Conservation (phyloP, 2,329 filamentous ascomycete species). For the Ophiocordyceps camponoti-floridani region DNA sequence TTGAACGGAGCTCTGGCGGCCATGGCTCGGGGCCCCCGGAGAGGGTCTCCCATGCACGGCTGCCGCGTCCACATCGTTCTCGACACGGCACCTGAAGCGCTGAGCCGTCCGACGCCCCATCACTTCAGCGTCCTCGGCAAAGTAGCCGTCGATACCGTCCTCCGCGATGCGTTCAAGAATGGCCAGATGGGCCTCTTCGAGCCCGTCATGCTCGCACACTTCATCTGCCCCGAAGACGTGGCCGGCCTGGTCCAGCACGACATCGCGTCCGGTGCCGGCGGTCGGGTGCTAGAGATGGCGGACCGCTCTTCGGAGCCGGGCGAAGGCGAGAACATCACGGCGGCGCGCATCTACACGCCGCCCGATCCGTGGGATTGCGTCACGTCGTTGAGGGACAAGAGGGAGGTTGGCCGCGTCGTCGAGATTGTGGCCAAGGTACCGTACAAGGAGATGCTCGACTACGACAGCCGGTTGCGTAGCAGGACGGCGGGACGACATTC, state of each 20-base stretch:
- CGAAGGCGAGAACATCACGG: constrained; percentile 37
- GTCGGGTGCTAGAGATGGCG: constrained; percentile 57
- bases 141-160: constrained; percentile 47
- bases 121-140: constrained; percentile 47
- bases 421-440: constrained; percentile 76
- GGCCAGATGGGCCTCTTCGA: constrained; percentile 57
- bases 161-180: constrained; percentile 41
- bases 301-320: constrained; percentile 22
- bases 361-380: constrained; percentile 60
- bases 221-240: constrained; percentile 66
- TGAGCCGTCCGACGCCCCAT: constrained; percentile 43
- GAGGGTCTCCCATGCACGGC: constrained; percentile 63
- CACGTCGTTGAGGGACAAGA: constrained; percentile 35
- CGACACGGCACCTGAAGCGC: constrained; percentile 37
- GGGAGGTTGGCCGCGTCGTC: constrained; percentile 28
- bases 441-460: constrained; percentile 91
- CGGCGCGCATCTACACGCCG: constrained; percentile 65
- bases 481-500: constrained; percentile 66
- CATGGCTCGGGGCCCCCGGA: constrained; percentile 66
- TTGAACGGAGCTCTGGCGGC: constrained; percentile 70
- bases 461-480: constrained; percentile 73
- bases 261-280: constrained; percentile 52
- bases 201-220: constrained; percentile 80
- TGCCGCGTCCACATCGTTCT: constrained; percentile 55
- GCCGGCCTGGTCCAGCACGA: constrained; percentile 74